These are phyloP conservation scores for Tolypocladium inflatum DNA, from an alignment of 2,329 filamentous ascomycete species.

Conservation along the genomic window DNA sequence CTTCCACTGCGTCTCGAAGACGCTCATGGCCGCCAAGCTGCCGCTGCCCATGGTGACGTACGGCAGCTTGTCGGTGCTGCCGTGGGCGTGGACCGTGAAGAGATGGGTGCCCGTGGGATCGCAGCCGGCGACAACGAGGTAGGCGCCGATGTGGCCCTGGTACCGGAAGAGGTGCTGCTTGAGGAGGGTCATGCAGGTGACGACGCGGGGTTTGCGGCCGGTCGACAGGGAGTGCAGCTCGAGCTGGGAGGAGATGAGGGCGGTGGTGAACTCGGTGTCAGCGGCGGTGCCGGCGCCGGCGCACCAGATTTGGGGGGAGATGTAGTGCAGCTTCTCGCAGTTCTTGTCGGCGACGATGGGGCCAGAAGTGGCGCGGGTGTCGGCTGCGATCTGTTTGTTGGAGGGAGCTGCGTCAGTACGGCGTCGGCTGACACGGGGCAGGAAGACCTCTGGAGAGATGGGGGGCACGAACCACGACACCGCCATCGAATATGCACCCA, in stretches of 20 bases:
- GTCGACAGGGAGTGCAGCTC: conserved; percentile 96
- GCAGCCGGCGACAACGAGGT: conserved; percentile 92
- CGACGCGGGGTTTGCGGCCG: conserved; percentile 90
- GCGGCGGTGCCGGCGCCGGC: conserved; percentile 95
- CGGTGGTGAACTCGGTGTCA: conserved; percentile 98
- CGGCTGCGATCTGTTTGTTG: conserved; percentile 71
- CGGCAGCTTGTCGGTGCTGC: conserved; percentile 94
- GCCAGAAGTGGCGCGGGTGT: conserved; percentile 92
- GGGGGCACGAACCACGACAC: conserved; percentile 71
- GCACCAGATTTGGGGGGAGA: conserved; percentile 98
- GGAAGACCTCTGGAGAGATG: not conserved
- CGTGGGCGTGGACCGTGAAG: conserved; percentile 97
- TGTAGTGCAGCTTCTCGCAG: conserved; percentile 99
- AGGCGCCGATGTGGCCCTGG: conserved; percentile 95
- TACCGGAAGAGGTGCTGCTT: conserved; percentile 99
- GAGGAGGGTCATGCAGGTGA: conserved; percentile 98
- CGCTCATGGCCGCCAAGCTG: conserved; percentile 91
- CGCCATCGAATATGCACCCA: conserved; percentile 90
- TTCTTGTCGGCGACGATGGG: conserved; percentile 99
- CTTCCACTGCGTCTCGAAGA: conserved; percentile 97
- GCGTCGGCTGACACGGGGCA: not conserved
- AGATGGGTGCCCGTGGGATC: conserved; percentile 92
- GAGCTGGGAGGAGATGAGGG: conserved; percentile 96
- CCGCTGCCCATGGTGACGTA: conserved; percentile 99
- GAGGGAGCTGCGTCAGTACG: not conserved